phyloP scores from a whole-genome alignment of 148 eudicot species.

The Diospyros kaki region DNA sequence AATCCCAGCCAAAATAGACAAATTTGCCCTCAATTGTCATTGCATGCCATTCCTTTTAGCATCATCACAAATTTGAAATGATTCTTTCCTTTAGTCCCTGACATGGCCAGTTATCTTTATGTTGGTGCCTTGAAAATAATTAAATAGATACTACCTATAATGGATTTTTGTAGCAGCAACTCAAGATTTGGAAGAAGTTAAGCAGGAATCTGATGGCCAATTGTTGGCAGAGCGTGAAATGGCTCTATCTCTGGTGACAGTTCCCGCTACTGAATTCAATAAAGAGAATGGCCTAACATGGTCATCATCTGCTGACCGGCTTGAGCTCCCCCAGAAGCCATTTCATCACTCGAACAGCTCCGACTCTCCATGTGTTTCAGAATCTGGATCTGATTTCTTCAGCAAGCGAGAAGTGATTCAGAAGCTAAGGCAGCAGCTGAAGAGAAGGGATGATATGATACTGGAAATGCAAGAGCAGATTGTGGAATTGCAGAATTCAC shows the following conservation, averaged over 20 bases:
- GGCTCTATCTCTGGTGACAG: conserved; percentile 75
- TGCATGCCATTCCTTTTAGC: conserved; percentile 7
- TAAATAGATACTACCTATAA: background rate
- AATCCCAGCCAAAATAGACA: too few relatives aligned
- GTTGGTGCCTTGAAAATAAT: background rate
- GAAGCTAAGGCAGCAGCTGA: conserved; percentile 87
- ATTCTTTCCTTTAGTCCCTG: background rate
- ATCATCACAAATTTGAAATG: background rate
- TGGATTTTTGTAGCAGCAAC: conserved; percentile 35
- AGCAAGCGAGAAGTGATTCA: conserved; percentile 94
- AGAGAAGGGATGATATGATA: conserved; percentile 89
- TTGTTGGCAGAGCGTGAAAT: conserved; percentile 48
- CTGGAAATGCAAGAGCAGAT: conserved; percentile 97
- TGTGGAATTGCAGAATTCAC: conserved; percentile 64
- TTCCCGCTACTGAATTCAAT: conserved; percentile 53
- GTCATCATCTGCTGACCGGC: conserved; percentile 84
- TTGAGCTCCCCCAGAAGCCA: conserved; percentile 80
- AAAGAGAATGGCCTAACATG: conserved; percentile 67
- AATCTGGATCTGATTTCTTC: conserved; percentile 88
- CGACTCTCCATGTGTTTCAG: conserved; percentile 86
- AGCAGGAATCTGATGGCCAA: conserved; percentile 47
- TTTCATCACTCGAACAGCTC: conserved; percentile 79
- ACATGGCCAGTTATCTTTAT: background rate
- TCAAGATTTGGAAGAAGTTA: conserved; percentile 43
- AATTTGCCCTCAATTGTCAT: background rate